Evolutionary conservation across 768 basidiomycete species (phyloP).

Genomic region (Phanerochaete sordida): DNA sequence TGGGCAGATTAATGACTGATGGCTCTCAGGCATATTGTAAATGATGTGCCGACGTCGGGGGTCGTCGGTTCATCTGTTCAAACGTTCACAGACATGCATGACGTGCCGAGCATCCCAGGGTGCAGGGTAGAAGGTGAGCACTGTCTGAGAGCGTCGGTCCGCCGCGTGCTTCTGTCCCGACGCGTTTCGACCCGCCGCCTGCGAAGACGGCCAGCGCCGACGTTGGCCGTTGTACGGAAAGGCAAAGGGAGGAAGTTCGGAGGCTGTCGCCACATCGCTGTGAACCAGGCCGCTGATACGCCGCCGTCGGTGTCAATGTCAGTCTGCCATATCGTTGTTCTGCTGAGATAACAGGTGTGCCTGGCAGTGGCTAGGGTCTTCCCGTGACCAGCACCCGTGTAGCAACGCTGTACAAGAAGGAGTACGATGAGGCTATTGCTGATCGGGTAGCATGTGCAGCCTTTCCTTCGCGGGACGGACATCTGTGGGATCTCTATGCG

Average conservation of each 20-base stretch:
- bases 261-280: too few species aligned
- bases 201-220: not conserved
- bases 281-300: not conserved
- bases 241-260: not conserved
- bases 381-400: not conserved
- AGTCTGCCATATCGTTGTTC: not conserved
- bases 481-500: not conserved
- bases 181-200: not conserved
- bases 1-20: not conserved
- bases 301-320: not conserved
- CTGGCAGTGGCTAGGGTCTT: not conserved
- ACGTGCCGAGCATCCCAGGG: not conserved
- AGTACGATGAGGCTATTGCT: not conserved
- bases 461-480: not conserved
- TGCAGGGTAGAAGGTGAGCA: not conserved
- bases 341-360: not conserved
- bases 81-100: not conserved
- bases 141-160: not conserved
- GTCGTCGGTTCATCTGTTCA: not conserved
- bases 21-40: not conserved
- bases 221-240: too few species aligned
- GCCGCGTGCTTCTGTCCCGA: not conserved
- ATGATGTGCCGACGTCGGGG: not conserved
- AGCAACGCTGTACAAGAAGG: not conserved
- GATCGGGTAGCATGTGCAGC: not conserved